Conservation (phyloP, 106 monocot species). For the Dendrobium catenatum region DNA sequence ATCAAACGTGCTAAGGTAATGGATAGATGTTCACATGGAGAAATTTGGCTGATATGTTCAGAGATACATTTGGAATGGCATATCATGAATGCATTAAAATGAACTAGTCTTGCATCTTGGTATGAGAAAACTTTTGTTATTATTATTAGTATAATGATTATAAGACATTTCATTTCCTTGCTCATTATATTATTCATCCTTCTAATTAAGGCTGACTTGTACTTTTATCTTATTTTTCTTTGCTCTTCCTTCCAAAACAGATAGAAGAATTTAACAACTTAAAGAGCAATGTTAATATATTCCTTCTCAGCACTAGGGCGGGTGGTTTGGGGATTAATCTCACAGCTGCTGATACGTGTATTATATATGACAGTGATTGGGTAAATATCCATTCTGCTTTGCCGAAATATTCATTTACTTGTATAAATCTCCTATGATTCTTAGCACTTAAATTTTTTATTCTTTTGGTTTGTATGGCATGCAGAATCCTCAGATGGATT, state of each 20-base stretch:
- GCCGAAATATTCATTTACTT: background rate
- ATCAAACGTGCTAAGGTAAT: too few species aligned
- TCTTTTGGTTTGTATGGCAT: conserved; percentile 9
- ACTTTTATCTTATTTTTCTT: too few species aligned
- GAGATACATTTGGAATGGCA: too few species aligned
- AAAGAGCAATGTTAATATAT: conserved; percentile 51
- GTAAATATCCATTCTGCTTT: conserved; percentile 23
- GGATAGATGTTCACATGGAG: too few species aligned
- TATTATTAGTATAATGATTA: too few species aligned
- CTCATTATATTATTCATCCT: too few species aligned
- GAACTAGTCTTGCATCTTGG: too few species aligned
- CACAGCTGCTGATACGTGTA: conserved; percentile 96
- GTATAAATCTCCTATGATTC: background rate
- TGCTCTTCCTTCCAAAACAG: conserved; percentile 22
- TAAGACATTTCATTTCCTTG: too few species aligned
- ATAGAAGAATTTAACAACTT: conserved; percentile 81
- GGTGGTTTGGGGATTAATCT: conserved; percentile 97
- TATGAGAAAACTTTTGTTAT: too few species aligned
- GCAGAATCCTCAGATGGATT: conserved; percentile 98
- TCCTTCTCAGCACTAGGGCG: conserved; percentile 90
- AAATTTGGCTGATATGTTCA: too few species aligned
- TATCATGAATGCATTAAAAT: too few species aligned
- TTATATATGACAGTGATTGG: conserved; percentile 98
- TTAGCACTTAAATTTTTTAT: background rate
- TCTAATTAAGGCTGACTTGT: too few species aligned